These are phyloP conservation scores for Aphelidium insulamus DNA, from an alignment of 371 early-diverging fungal genomes.

Conservation along the genomic window DNA sequence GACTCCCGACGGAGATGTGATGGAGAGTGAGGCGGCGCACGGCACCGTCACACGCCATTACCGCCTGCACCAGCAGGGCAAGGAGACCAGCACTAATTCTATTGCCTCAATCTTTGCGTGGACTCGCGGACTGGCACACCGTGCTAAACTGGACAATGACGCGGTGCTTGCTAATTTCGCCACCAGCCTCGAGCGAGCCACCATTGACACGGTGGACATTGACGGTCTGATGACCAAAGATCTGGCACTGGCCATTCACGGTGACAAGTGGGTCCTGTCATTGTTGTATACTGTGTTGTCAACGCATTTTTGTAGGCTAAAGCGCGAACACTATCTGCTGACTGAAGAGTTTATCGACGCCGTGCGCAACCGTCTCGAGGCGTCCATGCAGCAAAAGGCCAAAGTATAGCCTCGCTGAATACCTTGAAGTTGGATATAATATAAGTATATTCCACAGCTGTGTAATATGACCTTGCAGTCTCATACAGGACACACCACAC, in stretches of 20 bases:
- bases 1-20: conserved; percentile 82
- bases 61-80: conserved; percentile 86
- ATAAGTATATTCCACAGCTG: too few species aligned
- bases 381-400: too few species aligned
- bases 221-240: conserved; percentile 90
- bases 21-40: conserved; percentile 93
- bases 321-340: conserved; percentile 19
- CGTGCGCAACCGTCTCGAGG: conserved; percentile 5
- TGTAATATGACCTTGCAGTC: too few species aligned
- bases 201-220: conserved; percentile 64
- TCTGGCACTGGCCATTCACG: conserved; percentile 79
- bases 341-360: conserved; percentile 17
- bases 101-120: conserved; percentile 95
- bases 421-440: too few species aligned
- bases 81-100: conserved; percentile 79
- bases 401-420: too few species aligned
- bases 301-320: conserved; percentile 8
- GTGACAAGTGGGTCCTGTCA: conserved; percentile 45
- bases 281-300: not conserved
- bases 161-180: conserved; percentile 48
- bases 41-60: conserved; percentile 94
- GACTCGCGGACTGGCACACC: conserved; percentile 87
- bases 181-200: conserved; percentile 59
- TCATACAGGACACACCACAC: too few species aligned
- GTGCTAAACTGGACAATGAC: conserved; percentile 77